Conservation (phyloP, 495 filamentous ascomycete genomes). For the Lepraria neglecta region DNA sequence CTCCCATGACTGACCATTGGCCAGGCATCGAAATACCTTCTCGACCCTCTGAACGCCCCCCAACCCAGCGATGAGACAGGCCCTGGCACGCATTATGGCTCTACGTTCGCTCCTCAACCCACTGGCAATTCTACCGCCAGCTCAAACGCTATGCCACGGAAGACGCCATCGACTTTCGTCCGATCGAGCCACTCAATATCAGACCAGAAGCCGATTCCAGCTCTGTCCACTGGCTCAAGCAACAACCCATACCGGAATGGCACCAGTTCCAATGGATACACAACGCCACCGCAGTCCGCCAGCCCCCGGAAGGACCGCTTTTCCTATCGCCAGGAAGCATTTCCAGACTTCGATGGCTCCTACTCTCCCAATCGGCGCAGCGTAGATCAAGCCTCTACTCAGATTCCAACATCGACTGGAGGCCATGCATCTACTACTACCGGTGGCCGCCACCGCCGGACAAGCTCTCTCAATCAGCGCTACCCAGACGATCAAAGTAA, state of each 20-base stretch:
- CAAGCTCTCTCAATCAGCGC: slow-evolving; percentile 50
- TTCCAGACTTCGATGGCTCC: slow-evolving; percentile 25
- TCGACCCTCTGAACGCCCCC: slow-evolving; percentile 52
- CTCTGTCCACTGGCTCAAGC: slow-evolving; percentile 28
- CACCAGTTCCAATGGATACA: slow-evolving; percentile 27
- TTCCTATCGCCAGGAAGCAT: slow-evolving; percentile 31
- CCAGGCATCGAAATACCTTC: slow-evolving; percentile 46
- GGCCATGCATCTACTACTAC: slow-evolving; percentile 20
- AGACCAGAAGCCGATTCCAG: slow-evolving; percentile 15
- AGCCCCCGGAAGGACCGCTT: slow-evolving; percentile 34
- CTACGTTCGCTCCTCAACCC: slow-evolving; percentile 25
- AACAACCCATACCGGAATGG: slow-evolving; percentile 39
- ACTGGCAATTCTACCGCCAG: slow-evolving; percentile 17
- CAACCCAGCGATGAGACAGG: slow-evolving; percentile 51
- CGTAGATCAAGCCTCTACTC: slow-evolving; percentile 24
- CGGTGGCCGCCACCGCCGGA: slow-evolving; percentile 24
- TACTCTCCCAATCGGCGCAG: slow-evolving; percentile 23
- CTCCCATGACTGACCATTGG: slow-evolving; percentile 4
- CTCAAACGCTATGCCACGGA: slow-evolving; percentile 18
- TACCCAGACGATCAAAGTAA: slow-evolving; percentile 57
- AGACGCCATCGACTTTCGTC: slow-evolving; percentile 20
- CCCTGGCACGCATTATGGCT: slow-evolving; percentile 41
- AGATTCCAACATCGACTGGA: slow-evolving; percentile 29
- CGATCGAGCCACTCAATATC: slow-evolving; percentile 11
- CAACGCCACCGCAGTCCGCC: slow-evolving; percentile 30